These are phyloP conservation scores for Madurella fahalii DNA, from an alignment of 2,329 filamentous ascomycete genomes.

Conservation along the genomic window DNA sequence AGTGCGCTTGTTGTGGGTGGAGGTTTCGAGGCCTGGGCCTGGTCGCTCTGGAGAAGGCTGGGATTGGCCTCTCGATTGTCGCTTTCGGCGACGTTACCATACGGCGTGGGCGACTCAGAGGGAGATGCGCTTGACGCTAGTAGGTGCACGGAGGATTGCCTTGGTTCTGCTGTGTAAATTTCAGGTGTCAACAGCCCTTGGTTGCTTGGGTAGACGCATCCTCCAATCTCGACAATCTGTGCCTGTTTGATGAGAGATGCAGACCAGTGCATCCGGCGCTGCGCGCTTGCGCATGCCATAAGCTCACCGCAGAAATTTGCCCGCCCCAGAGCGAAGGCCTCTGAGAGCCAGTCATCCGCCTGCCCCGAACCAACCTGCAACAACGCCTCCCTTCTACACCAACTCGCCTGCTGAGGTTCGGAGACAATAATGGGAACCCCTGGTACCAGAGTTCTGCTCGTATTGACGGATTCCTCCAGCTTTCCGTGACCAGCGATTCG, in stretches of 20 bases:
- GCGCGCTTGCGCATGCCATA: slow-evolving; percentile 15
- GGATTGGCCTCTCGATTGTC: slow-evolving; percentile 21
- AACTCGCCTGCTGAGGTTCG: slow-evolving; percentile 2
- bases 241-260: slow-evolving; percentile 16
- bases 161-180: slow-evolving; percentile 15
- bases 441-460: neutral
- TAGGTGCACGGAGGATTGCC: slow-evolving; percentile 17
- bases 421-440: no score
- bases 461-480: no score
- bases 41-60: slow-evolving; percentile 16
- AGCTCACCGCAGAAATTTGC: slow-evolving; percentile 6
- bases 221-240: slow-evolving; percentile 18
- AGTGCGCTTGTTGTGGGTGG: slow-evolving; percentile 5
- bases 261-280: slow-evolving; percentile 7
- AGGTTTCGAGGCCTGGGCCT: slow-evolving; percentile 9
- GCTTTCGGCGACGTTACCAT: slow-evolving; percentile 17
- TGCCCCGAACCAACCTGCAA: slow-evolving; percentile 15
- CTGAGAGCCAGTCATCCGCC: slow-evolving; percentile 14
- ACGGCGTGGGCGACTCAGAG: slow-evolving; percentile 19
- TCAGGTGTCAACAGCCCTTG: slow-evolving; percentile 17
- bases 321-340: neutral
- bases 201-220: slow-evolving; percentile 11
- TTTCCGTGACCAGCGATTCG: no score
- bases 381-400: slow-evolving; percentile 5
- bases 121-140: slow-evolving; percentile 22